Evolutionary conservation across 23 red algal genomes (phyloP), one percentile per base, ranked within the genome.

Genomic region (Agarophyton chilense): DNA sequence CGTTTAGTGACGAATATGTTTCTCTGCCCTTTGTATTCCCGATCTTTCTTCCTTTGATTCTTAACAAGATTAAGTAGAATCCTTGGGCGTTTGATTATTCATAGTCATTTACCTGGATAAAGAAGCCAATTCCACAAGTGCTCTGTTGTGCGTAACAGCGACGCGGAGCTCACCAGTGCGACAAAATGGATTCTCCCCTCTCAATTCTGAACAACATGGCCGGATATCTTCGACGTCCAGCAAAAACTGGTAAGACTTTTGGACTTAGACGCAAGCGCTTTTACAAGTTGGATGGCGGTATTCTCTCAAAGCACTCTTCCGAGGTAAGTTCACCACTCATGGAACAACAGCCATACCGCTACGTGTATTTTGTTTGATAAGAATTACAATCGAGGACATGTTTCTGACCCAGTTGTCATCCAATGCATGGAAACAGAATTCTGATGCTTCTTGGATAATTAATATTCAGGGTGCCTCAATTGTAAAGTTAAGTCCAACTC

Each of bases 211-310:
- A 61, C 10, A 61, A 61, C 56, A 31, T 61, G 56, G 4, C 45
- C 1, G 87, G 87, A 33, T 91, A 80, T 71, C 62, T 91, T 33
- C 73, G 87, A 41, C 87, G 87, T 39, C 43, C 73, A 14, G 63
- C 35, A 14, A 91, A 91, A 61, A 60, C 41, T 18, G 87, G 74
- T 29, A 79, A 81, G 56, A 38, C 87, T 22, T 24, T 65, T 43
- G 87, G 73, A 4, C 76, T 91, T 29, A 51, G 76, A 14, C 90
- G 81, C 45, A 93, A 93, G 72, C 92, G 92, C 8, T 94, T 79
- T 80, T 88, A 81, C 29, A 78, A 51, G 32, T 82, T 94, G 4
- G 72, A 94, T 72, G 92, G 92, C 43, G 81, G 81, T 16, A 79
- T 94, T 72, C 62, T 94, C 49, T 94, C 92, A 10, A 88, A 87